Base-by-base conservation (phyloP, 2,329 filamentous ascomycete species). In the Penicillium thymicola region DNA sequence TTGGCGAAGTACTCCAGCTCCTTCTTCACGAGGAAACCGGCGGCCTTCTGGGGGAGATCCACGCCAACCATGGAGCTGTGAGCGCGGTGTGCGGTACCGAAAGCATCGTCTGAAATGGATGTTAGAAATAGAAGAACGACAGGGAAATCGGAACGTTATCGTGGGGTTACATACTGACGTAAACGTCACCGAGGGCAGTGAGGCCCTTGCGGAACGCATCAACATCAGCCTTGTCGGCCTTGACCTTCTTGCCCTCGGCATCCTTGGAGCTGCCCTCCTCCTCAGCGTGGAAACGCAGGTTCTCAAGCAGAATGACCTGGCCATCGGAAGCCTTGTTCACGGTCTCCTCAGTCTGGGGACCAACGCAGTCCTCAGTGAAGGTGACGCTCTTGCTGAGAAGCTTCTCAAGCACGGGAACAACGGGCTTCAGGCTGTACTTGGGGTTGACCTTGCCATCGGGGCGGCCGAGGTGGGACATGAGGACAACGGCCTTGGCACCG, bases 21-120 rank as follows among this genome's bases (percentile, higher is more conserved):
- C 84, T 97, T 99, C 89, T 99, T 99, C 84, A 99, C 92, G 72
- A 99, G 87, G 87, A 97, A 99, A 62, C 94, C 94, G 55, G 93
- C 90, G 10, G 94, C 94, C 83, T 96, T 97, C 78, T 97, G 91
- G 67, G 93, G 92, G 47, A 99, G 88, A 66, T 97, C 87, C 63
- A 97, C 85, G 71, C 94, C 94, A 70, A 99, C 94, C 94, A 99
- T 99, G 77, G 93, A 97, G 78, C 92, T 97, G 86, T 99, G 94
- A 47, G 90, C 94, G 76, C 94, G 91, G 83, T 99, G 94, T 59
- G 94, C 94, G 60, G 94, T 99, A 77, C 94, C 94, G 75, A 99
- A 99, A 61, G 95, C 94, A 72, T 99, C 94, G 79, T 99, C 91
- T 95, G 21, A 55, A 7, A 55, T 13, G 11, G 43, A 41, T 27